Conservation (phyloP, 2,329 filamentous ascomycete species). For the Fusarium sp. region DNA sequence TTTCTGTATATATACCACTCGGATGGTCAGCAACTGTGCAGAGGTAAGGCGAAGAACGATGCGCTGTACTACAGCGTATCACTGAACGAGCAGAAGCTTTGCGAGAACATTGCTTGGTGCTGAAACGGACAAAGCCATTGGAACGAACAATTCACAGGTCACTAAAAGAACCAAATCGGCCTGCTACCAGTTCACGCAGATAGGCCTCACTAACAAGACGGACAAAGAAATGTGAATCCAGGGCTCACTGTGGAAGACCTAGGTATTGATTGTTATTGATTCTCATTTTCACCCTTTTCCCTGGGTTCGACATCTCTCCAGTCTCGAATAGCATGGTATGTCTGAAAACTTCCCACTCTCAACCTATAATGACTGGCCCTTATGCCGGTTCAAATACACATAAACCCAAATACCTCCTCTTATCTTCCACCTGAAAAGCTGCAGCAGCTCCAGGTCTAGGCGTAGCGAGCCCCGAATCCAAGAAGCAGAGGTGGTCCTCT, state of each 20-base stretch:
- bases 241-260: background rate
- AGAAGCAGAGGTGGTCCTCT: background rate
- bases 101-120: background rate
- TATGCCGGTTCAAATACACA: background rate
- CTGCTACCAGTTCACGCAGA: background rate
- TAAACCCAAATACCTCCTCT: background rate
- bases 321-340: background rate
- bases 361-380: background rate
- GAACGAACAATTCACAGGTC: background rate
- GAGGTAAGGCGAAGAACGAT: background rate
- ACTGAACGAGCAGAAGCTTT: background rate
- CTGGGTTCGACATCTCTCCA: background rate
- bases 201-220: background rate
- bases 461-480: background rate
- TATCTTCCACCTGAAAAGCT: background rate
- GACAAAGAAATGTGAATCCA: background rate
- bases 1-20: background rate
- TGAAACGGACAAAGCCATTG: background rate
- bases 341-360: background rate
- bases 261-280: conserved; percentile 4
- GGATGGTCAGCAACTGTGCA: background rate
- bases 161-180: background rate
- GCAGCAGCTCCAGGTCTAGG: background rate
- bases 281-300: conserved; percentile 14
- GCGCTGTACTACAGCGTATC: background rate